These are phyloP conservation scores for Rauvolfia tetraphylla DNA, from an alignment of 257 asterid species.

Conservation along the genomic window DNA sequence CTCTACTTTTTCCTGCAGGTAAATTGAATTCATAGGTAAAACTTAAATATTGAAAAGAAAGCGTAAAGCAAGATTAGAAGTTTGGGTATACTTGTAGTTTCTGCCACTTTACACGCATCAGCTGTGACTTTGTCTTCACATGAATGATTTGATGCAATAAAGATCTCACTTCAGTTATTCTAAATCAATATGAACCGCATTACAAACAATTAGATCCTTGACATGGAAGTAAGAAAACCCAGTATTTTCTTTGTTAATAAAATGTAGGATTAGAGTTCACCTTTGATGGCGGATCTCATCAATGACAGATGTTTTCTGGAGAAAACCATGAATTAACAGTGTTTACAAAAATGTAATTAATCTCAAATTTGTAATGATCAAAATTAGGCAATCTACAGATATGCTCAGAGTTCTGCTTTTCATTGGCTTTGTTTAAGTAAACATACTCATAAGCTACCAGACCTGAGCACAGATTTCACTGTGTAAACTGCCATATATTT, in stretches of 20 bases:
- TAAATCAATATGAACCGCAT: slow-evolving; percentile 30
- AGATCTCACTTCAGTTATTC: slow-evolving; percentile 51
- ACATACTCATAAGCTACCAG: slow-evolving; percentile 23
- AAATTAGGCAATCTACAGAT: slow-evolving; percentile 9
- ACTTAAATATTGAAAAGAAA: background rate
- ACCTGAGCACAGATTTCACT: slow-evolving; percentile 59
- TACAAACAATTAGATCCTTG: slow-evolving; percentile 1
- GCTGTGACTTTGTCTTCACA: slow-evolving; percentile 62
- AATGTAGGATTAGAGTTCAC: slow-evolving; percentile 36
- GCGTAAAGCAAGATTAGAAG: slow-evolving; percentile 15
- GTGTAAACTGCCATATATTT: slow-evolving; percentile 52
- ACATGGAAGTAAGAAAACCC: background rate
- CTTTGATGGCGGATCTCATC: slow-evolving; percentile 46
- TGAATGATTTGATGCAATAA: slow-evolving; percentile 53
- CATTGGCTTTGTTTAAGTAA: slow-evolving; percentile 2
- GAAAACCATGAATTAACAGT: slow-evolving; percentile 29
- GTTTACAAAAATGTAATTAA: slow-evolving; percentile 20
- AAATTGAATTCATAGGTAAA: slow-evolving; percentile 23
- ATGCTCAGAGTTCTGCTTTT: background rate
- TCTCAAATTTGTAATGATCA: slow-evolving; percentile 1
- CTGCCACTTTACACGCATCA: slow-evolving; percentile 54
- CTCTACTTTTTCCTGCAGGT: slow-evolving; percentile 57
- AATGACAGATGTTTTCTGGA: slow-evolving; percentile 47
- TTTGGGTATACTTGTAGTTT: slow-evolving; percentile 57
- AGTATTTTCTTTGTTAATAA: background rate